Percentiles rank a stretch among this genome's conserved stretches.
Evolutionary conservation across 345 rosid genomes (phyloP).

Genomic region (Rhizophora apiculata): DNA sequence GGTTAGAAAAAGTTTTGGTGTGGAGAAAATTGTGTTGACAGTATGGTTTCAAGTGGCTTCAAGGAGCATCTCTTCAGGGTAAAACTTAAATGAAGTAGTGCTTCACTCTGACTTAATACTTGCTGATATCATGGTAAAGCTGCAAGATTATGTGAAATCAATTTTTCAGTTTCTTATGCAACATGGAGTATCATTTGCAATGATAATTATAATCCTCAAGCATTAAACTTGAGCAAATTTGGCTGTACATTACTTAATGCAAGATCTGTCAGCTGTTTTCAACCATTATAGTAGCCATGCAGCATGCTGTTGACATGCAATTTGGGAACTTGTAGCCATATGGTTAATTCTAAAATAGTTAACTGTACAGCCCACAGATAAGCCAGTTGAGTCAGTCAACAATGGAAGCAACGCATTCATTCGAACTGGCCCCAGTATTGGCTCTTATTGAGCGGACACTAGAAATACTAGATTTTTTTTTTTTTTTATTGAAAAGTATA

Average conservation of each 20-base stretch:
- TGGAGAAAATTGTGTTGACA: too few species aligned
- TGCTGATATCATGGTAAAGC: neutral
- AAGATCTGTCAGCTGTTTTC: neutral
- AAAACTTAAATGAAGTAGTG: neutral
- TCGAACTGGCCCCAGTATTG: neutral
- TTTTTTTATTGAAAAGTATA: neutral
- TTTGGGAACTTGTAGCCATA: too few species aligned
- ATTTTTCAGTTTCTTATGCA: neutral
- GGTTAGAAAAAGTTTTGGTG: too few species aligned
- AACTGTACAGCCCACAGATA: too few species aligned
- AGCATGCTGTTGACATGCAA: neutral
- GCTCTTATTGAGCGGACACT: neutral
- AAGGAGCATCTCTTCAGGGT: neutral
- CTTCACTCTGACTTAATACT: neutral
- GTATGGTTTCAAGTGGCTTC: neutral
- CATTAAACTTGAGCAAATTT: too few species aligned
- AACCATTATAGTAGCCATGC: neutral
- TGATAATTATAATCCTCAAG: neutral
- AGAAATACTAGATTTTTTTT: neutral
- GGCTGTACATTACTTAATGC: neutral
- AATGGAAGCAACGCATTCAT: too few species aligned
- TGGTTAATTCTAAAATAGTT: too few species aligned
- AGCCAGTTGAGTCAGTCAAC: too few species aligned
- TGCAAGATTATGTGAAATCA: slow-evolving; percentile 1
- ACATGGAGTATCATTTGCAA: neutral